A percentile compares a stretch with the other conserved stretches of the same genome.
Conservation (phyloP, 306 rosid genomes). For the Mimosa pudica region DNA sequence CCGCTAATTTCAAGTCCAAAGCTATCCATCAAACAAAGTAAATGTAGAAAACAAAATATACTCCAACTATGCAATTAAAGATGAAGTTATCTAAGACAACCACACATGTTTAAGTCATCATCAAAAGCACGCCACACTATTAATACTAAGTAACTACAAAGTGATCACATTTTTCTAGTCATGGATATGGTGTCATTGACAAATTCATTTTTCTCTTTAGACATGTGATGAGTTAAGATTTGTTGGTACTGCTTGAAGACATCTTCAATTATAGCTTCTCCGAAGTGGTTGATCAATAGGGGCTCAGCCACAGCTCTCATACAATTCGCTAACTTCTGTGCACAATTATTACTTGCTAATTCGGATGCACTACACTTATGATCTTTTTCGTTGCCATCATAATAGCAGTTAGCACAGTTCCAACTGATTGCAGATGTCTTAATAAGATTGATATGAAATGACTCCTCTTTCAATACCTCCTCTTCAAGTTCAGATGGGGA, state of each 20-base stretch:
- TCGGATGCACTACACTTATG: neutral
- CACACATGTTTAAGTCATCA: neutral
- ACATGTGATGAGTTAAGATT: neutral
- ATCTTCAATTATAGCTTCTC: neutral
- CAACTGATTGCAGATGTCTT: neutral
- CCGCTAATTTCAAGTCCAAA: neutral
- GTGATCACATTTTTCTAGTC: neutral
- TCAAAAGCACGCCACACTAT: neutral
- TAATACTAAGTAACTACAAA: too few species aligned
- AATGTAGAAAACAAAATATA: neutral
- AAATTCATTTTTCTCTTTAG: neutral
- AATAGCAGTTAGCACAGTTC: neutral
- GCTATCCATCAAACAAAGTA: neutral
- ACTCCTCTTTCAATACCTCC: constrained; percentile 19
- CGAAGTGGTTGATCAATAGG: neutral
- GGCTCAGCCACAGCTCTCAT: neutral
- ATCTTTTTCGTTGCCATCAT: neutral
- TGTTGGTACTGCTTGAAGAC: neutral
- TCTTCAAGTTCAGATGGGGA: constrained; percentile 47
- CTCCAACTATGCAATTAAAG: neutral
- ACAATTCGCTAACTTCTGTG: neutral
- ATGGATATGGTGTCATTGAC: neutral
- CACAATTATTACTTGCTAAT: neutral
- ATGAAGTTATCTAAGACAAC: neutral
- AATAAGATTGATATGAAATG: neutral